These are phyloP conservation scores for Lindgomyces ingoldianus DNA, from an alignment of 495 filamentous ascomycete species.

Conservation along the genomic window DNA sequence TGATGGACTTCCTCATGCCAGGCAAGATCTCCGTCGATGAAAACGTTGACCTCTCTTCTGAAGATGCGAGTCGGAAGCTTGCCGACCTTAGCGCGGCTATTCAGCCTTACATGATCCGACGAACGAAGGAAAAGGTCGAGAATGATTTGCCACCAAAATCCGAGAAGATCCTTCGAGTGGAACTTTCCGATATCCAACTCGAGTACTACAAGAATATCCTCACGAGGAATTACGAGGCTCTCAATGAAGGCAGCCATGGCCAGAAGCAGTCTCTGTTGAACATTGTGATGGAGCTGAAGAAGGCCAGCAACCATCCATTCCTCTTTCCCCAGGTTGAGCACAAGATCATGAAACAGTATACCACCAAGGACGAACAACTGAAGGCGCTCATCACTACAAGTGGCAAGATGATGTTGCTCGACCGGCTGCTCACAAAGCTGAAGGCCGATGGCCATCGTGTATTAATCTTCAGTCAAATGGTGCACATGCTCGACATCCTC, in stretches of 20 bases:
- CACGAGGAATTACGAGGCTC: slow-evolving; percentile 90
- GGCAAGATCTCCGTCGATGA: slow-evolving; percentile 83
- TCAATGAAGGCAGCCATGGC: slow-evolving; percentile 84
- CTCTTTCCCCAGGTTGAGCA: slow-evolving; percentile 95
- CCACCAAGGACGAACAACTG: slow-evolving; percentile 80
- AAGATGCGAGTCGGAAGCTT: slow-evolving; percentile 67
- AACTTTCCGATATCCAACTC: slow-evolving; percentile 90
- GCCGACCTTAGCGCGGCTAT: slow-evolving; percentile 73
- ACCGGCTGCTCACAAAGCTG: slow-evolving; percentile 87
- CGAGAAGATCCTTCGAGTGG: slow-evolving; percentile 97
- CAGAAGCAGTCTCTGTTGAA: slow-evolving; percentile 94
- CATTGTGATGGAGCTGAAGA: slow-evolving; percentile 99
- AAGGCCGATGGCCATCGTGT: slow-evolving; percentile 91
- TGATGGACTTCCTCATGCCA: slow-evolving; percentile 95
- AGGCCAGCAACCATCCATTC: slow-evolving; percentile 97
- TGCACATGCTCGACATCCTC: slow-evolving; percentile 95
- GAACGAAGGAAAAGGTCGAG: slow-evolving; percentile 95
- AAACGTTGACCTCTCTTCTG: slow-evolving; percentile 77
- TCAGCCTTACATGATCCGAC: slow-evolving; percentile 89
- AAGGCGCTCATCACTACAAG: slow-evolving; percentile 91
- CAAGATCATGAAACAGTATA: slow-evolving; percentile 72
- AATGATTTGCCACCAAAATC: slow-evolving; percentile 94
- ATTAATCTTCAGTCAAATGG: slow-evolving; percentile 99
- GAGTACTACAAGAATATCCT: slow-evolving; percentile 99
- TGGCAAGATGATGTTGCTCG: slow-evolving; percentile 98